Evolutionary conservation across 177 flowering plant species (phyloP), one percentile per base, ranked within the genome.

Genomic region (Tripterygium wilfordii): DNA sequence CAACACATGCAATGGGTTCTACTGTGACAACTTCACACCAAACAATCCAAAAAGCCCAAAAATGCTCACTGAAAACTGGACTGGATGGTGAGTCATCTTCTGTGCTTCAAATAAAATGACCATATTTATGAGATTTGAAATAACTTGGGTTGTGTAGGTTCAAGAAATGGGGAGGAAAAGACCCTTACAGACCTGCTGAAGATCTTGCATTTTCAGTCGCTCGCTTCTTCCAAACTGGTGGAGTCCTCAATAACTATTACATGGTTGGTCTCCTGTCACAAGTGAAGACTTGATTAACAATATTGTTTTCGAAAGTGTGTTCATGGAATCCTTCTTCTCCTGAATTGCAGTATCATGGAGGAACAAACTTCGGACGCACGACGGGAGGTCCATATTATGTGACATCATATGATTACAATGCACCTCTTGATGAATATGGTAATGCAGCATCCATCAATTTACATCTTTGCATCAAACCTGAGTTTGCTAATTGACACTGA

Each of bases 51-150:
- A 60, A 1, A 71, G 55, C 16, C 87, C 83, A 2, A 78, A 76
- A 58, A 66, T 80, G 71, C 70, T 77, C 77, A 78, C 80, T 9
- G 82, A 80, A 42, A 83, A 77, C 35, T 83, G 90, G 90, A 66
- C 66, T 43, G 86, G 85, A 23, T 79, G 83, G 77, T 61, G 20
- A 1, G 53, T 36, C 21, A 3, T 4, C 2, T 8, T 7, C 44
- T 2, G 20, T 20, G 2, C 10, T 17, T 10, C 26, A 21, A 8
- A 40, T 26, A n/a, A n/a, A n/a, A n/a, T n/a, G n/a, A n/a, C n/a
- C n/a, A n/a, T n/a, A n/a, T n/a, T n/a, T n/a, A n/a, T n/a, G n/a
- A n/a, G n/a, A n/a, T n/a, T n/a, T n/a, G n/a, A n/a, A n/a, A 3
- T 6, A n/a, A 4, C 9, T 14, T 40, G 5, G 8, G 7, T 7